These are phyloP conservation scores for Bocquillonia castaneifolia DNA, from an alignment of 441 rosid genomes.

Conservation along the genomic window DNA sequence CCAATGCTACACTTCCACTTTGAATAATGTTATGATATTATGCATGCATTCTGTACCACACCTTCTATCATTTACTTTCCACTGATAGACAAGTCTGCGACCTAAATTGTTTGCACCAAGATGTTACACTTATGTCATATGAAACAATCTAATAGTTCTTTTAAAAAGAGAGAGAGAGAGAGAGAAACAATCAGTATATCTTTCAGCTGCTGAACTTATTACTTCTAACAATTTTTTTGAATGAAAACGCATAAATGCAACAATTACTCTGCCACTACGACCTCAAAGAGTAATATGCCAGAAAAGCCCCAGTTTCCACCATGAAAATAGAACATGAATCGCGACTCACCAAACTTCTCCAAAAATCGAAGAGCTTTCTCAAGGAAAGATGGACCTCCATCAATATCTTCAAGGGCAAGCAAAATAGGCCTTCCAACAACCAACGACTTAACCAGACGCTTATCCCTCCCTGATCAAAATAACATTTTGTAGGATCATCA, in stretches of 20 bases:
- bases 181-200: not conserved
- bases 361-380: conserved; percentile 96
- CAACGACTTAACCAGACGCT: conserved; percentile 79
- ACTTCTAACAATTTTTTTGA: not conserved
- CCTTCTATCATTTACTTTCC: not conserved
- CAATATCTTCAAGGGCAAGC: conserved; percentile 99
- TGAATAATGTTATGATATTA: not conserved
- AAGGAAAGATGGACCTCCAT: conserved; percentile 95
- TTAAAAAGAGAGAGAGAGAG: too few relatives aligned
- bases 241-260: not conserved
- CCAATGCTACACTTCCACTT: not conserved
- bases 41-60: not conserved
- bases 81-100: not conserved
- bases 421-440: conserved; percentile 98
- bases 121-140: not conserved
- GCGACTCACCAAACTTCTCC: conserved; percentile 77
- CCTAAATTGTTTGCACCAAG: not conserved
- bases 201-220: not conserved
- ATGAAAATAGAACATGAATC: conserved; percentile 19
- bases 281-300: not conserved
- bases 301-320: conserved; percentile 15
- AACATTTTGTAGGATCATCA: conserved; percentile 11
- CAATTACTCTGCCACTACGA: not conserved
- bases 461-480: conserved; percentile 71
- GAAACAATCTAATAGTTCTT: not conserved